A percentile compares a stretch with the other conserved stretches of the same genome.
Conservation (phyloP, 305 asterid genomes). For the Fraxinus albicans region DNA sequence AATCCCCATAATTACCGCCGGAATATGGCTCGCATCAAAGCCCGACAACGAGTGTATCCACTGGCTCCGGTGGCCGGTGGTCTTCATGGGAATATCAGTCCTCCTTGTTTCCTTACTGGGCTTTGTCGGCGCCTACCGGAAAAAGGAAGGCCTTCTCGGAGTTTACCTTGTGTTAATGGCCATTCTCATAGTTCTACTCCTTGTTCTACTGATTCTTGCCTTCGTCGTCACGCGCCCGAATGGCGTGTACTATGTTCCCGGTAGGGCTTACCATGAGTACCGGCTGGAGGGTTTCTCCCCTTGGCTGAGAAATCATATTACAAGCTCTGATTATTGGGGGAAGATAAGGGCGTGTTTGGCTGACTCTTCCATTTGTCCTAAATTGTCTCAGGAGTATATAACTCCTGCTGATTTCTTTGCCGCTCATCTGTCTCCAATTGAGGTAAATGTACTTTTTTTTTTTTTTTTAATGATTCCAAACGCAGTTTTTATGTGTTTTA, state of each 20-base stretch:
- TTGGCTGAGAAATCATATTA: conserved; percentile 69
- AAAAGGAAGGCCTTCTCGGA: conserved; percentile 64
- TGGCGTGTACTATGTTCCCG: conserved; percentile 57
- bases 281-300: conserved; percentile 59
- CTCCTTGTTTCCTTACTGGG: conserved; percentile 64
- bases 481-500: not conserved
- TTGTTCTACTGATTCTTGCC: conserved; percentile 65
- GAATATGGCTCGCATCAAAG: conserved; percentile 78
- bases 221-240: conserved; percentile 70
- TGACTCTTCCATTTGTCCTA: conserved; percentile 52
- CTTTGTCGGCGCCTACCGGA: conserved; percentile 74
- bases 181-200: conserved; percentile 64
- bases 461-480: not conserved
- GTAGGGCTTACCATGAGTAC: conserved; percentile 52
- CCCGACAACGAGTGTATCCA: conserved; percentile 86
- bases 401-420: conserved; percentile 65
- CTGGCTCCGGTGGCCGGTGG: conserved; percentile 88
- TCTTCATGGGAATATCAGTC: conserved; percentile 58
- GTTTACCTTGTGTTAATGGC: conserved; percentile 72
- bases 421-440: conserved; percentile 66
- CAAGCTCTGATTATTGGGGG: conserved; percentile 60
- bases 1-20: conserved; percentile 75
- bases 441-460: conserved; percentile 34
- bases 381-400: conserved; percentile 38
- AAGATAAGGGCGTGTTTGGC: conserved; percentile 77